These are phyloP conservation scores for Psidium friedrichsthalianum DNA, from an alignment of 345 rosid species.

Conservation along the genomic window DNA sequence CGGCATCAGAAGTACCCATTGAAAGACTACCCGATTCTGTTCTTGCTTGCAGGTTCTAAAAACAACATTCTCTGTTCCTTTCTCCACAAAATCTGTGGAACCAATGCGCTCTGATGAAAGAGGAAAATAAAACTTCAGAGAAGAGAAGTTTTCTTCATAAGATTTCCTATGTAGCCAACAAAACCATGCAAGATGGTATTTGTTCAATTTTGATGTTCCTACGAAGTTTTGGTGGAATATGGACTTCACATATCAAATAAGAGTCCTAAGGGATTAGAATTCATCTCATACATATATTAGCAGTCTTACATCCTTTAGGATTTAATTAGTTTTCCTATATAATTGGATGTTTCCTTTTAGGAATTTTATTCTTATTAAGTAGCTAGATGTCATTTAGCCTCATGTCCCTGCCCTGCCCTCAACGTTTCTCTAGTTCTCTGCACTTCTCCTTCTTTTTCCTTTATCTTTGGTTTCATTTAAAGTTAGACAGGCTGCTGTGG, in stretches of 20 bases:
- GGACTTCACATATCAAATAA: background rate
- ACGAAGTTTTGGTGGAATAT: background rate
- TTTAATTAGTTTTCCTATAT: background rate
- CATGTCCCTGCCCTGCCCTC: background rate
- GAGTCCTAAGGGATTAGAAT: background rate
- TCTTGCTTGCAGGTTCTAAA: conserved; percentile 75
- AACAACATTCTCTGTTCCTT: conserved; percentile 66
- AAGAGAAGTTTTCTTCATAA: background rate
- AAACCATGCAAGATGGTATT: background rate
- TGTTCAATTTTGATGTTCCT: background rate
- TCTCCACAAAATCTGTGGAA: conserved; percentile 78
- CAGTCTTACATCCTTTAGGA: background rate
- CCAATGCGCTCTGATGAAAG: conserved; percentile 36
- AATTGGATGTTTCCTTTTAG: background rate
- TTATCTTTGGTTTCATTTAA: background rate
- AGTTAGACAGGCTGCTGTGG: background rate
- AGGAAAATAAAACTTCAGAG: background rate
- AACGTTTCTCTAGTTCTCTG: background rate
- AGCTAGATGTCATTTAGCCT: background rate
- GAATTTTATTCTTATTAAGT: background rate
- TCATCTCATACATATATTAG: background rate
- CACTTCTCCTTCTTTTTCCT: background rate
- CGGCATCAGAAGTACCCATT: conserved; percentile 96
- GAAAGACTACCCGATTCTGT: conserved; percentile 56
- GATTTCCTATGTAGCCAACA: background rate